Evolutionary conservation across 352 stramenopile genomes (phyloP).

Genomic region (Globisporangium emineosum): DNA sequence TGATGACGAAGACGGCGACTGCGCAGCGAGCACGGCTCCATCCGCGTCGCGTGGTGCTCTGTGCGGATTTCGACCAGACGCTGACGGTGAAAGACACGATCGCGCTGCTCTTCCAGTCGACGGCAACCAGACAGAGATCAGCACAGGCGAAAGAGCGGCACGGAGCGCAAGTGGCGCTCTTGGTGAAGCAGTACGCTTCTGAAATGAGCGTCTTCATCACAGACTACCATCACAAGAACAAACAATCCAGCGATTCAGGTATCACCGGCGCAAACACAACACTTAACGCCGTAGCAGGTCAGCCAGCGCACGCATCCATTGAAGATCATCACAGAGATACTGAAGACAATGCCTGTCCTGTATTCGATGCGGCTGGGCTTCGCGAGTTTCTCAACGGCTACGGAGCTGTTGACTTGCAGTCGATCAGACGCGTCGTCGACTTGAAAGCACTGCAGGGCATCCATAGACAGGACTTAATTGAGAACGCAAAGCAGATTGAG

Average conservation of each 20-base stretch:
- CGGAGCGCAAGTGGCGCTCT: constrained; percentile 18
- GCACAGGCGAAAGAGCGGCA: constrained; percentile 12
- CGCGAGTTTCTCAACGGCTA: constrained; percentile 42
- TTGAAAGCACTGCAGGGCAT: constrained; percentile 37
- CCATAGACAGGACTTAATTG: constrained; percentile 11
- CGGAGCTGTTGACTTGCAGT: constrained; percentile 39
- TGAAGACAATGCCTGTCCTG: too few species aligned
- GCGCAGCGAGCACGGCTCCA: neutral
- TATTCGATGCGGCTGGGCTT: constrained; percentile 41
- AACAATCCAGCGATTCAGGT: neutral
- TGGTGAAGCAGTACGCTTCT: constrained; percentile 35
- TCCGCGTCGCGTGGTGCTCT: constrained; percentile 34
- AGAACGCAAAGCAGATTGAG: constrained; percentile 13
- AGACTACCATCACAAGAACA: neutral
- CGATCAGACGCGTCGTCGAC: constrained; percentile 40
- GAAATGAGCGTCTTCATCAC: constrained; percentile 22
- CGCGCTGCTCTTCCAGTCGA: constrained; percentile 45
- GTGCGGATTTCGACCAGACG: constrained; percentile 75
- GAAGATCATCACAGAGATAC: neutral
- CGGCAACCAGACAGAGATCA: constrained; percentile 1
- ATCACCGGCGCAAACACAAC: too few species aligned
- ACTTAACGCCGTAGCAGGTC: too few species aligned
- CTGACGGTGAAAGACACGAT: constrained; percentile 60
- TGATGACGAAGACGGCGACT: neutral
- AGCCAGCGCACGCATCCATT: neutral